Evolutionary conservation across 2,329 filamentous ascomycete species (phyloP).

Genomic region (Talaromyces albobiverticillius): DNA sequence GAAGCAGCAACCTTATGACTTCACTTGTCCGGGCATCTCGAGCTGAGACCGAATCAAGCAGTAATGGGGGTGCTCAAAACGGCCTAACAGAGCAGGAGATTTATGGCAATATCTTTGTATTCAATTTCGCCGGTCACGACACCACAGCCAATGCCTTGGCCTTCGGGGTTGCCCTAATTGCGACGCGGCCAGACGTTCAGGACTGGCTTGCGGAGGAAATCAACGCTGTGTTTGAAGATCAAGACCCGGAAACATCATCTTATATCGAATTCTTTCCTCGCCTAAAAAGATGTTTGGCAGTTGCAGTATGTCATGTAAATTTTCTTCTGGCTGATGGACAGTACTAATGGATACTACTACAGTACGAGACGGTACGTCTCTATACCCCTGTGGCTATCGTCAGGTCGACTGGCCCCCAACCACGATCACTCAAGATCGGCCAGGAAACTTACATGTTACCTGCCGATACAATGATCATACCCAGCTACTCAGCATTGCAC

Average conservation of each 20-base stretch:
- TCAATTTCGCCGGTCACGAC: background rate
- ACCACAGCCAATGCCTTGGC: background rate
- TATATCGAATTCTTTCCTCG: background rate
- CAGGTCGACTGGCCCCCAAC: background rate
- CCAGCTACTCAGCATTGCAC: background rate
- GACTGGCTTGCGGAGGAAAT: background rate
- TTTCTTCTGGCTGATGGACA: background rate
- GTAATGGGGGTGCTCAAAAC: background rate
- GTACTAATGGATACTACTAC: background rate
- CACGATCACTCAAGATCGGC: background rate
- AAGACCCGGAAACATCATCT: background rate
- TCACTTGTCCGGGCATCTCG: background rate
- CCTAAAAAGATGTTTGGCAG: background rate
- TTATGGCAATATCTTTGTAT: background rate
- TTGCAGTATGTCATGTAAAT: background rate
- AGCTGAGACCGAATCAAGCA: background rate
- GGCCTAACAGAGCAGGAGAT: background rate
- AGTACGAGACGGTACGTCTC: background rate
- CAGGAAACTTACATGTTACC: background rate
- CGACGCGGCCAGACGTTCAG: background rate
- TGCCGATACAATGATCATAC: background rate
- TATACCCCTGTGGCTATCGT: background rate
- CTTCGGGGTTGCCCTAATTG: background rate
- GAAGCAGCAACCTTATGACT: background rate
- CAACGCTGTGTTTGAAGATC: background rate